A percentile compares a stretch with the other conserved stretches of the same genome.
These are phyloP conservation scores for Colletotrichum endophyticum DNA, from an alignment of 2,329 filamentous ascomycete genomes.

Conservation along the genomic window DNA sequence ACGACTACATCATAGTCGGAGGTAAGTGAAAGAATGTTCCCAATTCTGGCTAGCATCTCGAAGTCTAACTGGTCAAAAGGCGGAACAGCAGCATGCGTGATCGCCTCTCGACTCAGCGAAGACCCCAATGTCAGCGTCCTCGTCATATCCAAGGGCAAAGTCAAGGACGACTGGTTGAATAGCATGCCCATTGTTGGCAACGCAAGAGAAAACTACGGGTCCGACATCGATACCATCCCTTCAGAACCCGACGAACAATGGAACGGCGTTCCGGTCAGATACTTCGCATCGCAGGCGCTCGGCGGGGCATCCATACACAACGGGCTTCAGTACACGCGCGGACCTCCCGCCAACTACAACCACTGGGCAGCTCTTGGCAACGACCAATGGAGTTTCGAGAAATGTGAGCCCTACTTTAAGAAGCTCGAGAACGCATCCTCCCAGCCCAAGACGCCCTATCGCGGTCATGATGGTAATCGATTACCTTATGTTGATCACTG, in stretches of 20 bases:
- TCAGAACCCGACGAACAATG: constrained; percentile 29
- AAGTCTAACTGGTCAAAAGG: constrained; percentile 25
- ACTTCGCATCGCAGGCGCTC: constrained; percentile 32
- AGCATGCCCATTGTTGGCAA: constrained; percentile 36
- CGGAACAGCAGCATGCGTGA: constrained; percentile 51
- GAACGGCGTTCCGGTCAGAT: constrained; percentile 17
- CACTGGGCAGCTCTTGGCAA: constrained; percentile 33
- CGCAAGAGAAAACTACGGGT: constrained; percentile 21
- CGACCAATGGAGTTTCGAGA: constrained; percentile 36
- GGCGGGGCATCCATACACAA: constrained; percentile 37
- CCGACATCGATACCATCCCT: constrained; percentile 29
- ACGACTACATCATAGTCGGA: constrained; percentile 52
- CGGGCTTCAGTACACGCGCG: constrained; percentile 34
- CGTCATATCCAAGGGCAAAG: constrained; percentile 38
- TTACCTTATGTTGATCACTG: rapidly evolving
- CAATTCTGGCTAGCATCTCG: neutral
- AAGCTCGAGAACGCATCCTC: constrained; percentile 29
- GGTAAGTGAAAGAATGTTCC: constrained; percentile 20
- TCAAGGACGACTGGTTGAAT: constrained; percentile 30
- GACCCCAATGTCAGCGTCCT: constrained; percentile 39
- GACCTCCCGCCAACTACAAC: constrained; percentile 31
- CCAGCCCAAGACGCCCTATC: constrained; percentile 16
- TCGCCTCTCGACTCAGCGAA: constrained; percentile 49
- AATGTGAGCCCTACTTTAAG: constrained; percentile 36
- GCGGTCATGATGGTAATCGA: constrained; percentile 28